phyloP scores from a whole-genome alignment of 139 green algal genomes.

The Chlorella vulgaris region DNA sequence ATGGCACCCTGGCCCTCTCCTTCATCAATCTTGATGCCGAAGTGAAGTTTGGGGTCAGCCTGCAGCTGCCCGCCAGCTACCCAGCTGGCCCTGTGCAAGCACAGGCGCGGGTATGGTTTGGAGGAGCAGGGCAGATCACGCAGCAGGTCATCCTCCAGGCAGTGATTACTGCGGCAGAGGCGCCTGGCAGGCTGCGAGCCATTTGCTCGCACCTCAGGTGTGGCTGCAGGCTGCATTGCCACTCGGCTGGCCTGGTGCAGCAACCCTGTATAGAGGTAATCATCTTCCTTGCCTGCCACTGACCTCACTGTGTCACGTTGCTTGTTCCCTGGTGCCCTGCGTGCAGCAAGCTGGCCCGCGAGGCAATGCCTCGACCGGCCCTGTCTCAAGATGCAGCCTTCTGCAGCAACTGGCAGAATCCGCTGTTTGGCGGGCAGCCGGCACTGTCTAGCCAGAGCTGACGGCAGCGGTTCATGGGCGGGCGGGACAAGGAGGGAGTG shows the following conservation, averaged over 20 bases:
- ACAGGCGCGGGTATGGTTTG: conserved; percentile 19
- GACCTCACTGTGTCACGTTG: neutral
- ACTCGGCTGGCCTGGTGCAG: too few relatives aligned
- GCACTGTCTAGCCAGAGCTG: neutral
- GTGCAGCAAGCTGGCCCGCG: conserved; percentile 16
- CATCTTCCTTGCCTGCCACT: too few relatives aligned
- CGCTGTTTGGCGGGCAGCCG: conserved; percentile 3
- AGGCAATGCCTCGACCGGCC: conserved; percentile 12
- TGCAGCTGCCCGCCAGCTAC: conserved; percentile 24
- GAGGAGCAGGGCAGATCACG: conserved; percentile 17
- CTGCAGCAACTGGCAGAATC: conserved; percentile 10
- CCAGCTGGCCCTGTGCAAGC: conserved; percentile 18
- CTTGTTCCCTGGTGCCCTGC: neutral
- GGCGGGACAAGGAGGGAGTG: too few relatives aligned
- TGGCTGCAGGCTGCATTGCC: too few relatives aligned
- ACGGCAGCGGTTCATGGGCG: too few relatives aligned
- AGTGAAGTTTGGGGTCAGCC: conserved; percentile 30
- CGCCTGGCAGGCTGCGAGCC: conserved; percentile 10
- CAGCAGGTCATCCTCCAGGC: neutral
- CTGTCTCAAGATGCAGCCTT: neutral
- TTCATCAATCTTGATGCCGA: conserved; percentile 36
- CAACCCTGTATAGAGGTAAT: too few relatives aligned
- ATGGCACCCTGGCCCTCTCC: conserved; percentile 1
- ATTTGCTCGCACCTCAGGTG: conserved; percentile 27
- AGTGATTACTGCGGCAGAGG: neutral